Evolutionary conservation across 257 asterid genomes (phyloP).

Genomic region (Nicotiana tomentosiformis): DNA sequence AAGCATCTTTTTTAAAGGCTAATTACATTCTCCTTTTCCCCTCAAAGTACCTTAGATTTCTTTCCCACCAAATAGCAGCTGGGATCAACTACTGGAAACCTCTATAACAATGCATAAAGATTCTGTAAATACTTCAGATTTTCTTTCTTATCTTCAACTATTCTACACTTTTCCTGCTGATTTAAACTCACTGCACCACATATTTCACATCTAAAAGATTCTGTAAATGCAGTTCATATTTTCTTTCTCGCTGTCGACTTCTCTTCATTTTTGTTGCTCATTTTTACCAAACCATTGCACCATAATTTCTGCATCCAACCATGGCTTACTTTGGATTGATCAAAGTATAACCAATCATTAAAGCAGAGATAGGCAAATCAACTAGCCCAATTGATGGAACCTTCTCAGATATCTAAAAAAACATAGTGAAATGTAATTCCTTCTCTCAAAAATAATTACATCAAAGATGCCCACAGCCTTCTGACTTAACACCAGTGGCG

Average conservation of each 20-base stretch:
- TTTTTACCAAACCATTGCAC: background rate
- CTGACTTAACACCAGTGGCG: background rate
- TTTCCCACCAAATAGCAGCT: background rate
- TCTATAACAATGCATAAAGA: background rate
- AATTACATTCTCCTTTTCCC: background rate
- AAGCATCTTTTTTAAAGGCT: background rate
- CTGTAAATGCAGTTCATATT: background rate
- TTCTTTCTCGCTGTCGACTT: background rate
- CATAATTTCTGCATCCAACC: background rate
- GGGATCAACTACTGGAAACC: background rate
- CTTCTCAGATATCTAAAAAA: background rate
- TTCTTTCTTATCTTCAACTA: background rate
- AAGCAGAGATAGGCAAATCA: background rate
- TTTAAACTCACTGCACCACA: background rate
- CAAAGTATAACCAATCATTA: background rate
- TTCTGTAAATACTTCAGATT: background rate
- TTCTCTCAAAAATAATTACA: background rate
- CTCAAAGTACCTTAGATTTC: background rate
- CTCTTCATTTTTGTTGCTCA: background rate
- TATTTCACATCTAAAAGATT: background rate
- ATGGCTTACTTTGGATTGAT: background rate
- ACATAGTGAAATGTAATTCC: background rate
- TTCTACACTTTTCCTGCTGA: background rate
- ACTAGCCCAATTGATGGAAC: background rate
- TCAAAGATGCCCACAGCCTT: background rate